Percentiles rank a stretch among this genome's conserved stretches.
Conservation (phyloP, 306 rosid genomes). For the Trifolium repens region DNA sequence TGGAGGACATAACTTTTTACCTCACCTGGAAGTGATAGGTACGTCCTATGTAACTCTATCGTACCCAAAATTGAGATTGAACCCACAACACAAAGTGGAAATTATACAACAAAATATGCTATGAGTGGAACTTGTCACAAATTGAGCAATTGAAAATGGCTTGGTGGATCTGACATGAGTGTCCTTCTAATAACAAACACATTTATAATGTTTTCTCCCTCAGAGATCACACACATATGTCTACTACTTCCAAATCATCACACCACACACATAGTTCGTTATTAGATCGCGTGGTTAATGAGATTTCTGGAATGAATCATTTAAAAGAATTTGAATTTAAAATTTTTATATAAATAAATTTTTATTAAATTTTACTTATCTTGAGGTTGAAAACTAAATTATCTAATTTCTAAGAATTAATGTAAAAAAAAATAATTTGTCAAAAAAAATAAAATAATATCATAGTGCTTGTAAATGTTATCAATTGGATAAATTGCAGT, state of each 20-base stretch:
- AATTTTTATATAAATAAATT: too few relatives aligned
- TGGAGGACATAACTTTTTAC: neutral
- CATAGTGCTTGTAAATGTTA: too few relatives aligned
- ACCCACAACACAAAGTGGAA: neutral
- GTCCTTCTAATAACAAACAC: constrained; percentile 49
- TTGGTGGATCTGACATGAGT: constrained; percentile 44
- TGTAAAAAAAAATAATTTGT: too few relatives aligned
- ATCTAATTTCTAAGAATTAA: too few relatives aligned
- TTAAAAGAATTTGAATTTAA: too few relatives aligned
- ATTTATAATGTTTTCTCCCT: constrained; percentile 44
- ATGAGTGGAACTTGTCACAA: neutral
- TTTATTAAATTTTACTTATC: too few relatives aligned
- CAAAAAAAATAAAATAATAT: too few relatives aligned
- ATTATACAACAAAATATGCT: neutral
- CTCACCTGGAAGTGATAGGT: neutral
- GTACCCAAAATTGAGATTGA: neutral
- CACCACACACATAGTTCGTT: too few relatives aligned
- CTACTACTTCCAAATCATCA: neutral
- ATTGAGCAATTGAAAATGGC: constrained; percentile 1
- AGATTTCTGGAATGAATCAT: too few relatives aligned
- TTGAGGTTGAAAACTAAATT: too few relatives aligned
- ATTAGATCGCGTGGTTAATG: too few relatives aligned
- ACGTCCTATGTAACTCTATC: neutral
- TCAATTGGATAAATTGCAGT: too few relatives aligned
- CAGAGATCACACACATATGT: constrained; percentile 36